Evolutionary conservation across 1,139 yeast species (phyloP), one percentile per base, ranked within the genome.

Genomic region (Yamadazyma atmosphaerica): DNA sequence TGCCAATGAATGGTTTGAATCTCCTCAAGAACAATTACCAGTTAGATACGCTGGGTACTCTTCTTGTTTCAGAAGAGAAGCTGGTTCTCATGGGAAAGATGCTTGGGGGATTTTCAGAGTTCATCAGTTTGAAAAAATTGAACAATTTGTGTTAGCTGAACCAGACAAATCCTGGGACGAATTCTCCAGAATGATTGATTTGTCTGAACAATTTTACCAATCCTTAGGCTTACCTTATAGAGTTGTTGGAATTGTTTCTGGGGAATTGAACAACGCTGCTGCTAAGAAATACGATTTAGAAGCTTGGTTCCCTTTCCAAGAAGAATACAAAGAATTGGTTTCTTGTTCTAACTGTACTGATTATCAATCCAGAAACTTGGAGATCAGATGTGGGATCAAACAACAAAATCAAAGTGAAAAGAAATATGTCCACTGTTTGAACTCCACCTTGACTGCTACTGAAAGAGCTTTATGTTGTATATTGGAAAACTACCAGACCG

Each of bases 21-120:
- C 87, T 55, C 98, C 99, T 44, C 82, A 84, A 47, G 98, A 90
- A 68, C 98, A 92, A 74, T 77, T 92, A 56, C 99, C 99, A 46
- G 80, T 88, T 50, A 82, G 87, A 68, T 92, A 92, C 60, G 99
- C 96, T 37, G 99, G 99, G 55, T 92, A 84, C 74, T 89, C 98
- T 23, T 86, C 96, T 37, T 92, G 98, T 81, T 92, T 92, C 82
- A 86, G 99, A 70, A 87, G 98, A 72, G 99, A 92, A 74, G 98
- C 99, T 44, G 99, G 99, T 52, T 84, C 96, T 47, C 98, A 92
- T 60, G 99, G 99, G 66, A 92, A 92, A 68, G 99, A 92, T 61
- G 98, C 99, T 34, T 94, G 99, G 98, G 98, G 99, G 69, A 90
- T 94, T 53, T 92, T 92, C 82, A 84, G 99, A 70, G 98, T 92